phyloP scores from a whole-genome alignment of 768 basidiomycete genomes.

The Nidularia pulvinata region DNA sequence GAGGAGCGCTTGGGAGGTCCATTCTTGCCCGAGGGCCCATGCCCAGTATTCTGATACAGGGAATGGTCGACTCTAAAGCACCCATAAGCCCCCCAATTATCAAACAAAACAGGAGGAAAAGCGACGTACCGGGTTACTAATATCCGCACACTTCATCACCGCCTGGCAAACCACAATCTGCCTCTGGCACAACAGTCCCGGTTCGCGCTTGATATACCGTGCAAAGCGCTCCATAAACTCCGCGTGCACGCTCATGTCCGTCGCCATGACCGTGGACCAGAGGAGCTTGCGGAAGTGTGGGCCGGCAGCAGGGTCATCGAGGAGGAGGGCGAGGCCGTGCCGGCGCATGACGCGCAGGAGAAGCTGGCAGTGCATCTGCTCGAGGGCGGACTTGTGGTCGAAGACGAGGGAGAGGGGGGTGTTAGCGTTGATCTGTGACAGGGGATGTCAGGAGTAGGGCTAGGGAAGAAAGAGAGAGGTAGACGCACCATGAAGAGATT shows the following conservation, averaged over 20 bases:
- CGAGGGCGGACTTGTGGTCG: slow-evolving; percentile 87
- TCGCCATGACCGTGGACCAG: slow-evolving; percentile 83
- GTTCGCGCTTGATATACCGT: slow-evolving; percentile 39
- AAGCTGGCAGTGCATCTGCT: slow-evolving; percentile 88
- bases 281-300: slow-evolving; percentile 82
- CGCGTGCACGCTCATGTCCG: slow-evolving; percentile 92
- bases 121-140: slow-evolving; percentile 90
- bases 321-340: slow-evolving; percentile 70
- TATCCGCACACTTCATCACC: slow-evolving; percentile 96
- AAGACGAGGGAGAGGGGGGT: slow-evolving; percentile 88
- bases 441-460: neutral
- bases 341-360: slow-evolving; percentile 78
- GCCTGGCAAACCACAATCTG: slow-evolving; percentile 84
- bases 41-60: slow-evolving; percentile 95
- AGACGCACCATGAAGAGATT: slow-evolving; percentile 89
- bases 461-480: neutral
- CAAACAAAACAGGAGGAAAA: neutral
- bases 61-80: slow-evolving; percentile 81
- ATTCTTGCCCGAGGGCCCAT: slow-evolving; percentile 83
- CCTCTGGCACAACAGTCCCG: slow-evolving; percentile 38
- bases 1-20: slow-evolving; percentile 88
- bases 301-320: slow-evolving; percentile 54
- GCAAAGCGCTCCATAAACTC: slow-evolving; percentile 78
- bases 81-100: slow-evolving; percentile 2
- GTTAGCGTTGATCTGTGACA: slow-evolving; percentile 85